Evolutionary conservation across 2,329 filamentous ascomycete species (phyloP), one percentile per base, ranked within the genome.

Genomic region (Metarhizium humberi): DNA sequence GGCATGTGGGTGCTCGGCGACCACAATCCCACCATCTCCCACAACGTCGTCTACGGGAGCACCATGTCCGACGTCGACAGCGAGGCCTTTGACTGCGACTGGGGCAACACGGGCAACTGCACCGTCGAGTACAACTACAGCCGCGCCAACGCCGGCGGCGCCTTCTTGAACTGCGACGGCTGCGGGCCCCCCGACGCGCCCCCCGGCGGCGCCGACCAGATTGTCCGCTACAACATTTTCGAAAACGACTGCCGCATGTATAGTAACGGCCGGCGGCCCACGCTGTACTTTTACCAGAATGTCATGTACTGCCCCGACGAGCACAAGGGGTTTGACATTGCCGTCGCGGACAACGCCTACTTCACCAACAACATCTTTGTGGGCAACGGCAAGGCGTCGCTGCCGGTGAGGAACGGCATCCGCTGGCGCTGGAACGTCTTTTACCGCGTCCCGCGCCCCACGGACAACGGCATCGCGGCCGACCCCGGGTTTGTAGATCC

Each of bases 331-430:
- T 63, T 64, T 50, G 54, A 63, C 20, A 48, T 64, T n/a, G 51
- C 51, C 6, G 53, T 64, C 2, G 61, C 62, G 1, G 40, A 47
- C 4, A 55, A 57, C 16, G 60, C 62, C 32, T 48, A 61, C 8
- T 54, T 64, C 16, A 60, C 51, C n/a, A 64, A 64, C 53, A 64
- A 64, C 52, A 64, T 64, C 53, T 61, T 62, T 51, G 62, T 64
- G 14, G 63, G 63, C 14, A 62, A 59, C 30, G 53, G 42, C 18
- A 55, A 61, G 32, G 60, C 63, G 4, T 49, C 53, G 11, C 56
- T 64, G 14, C 62, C 63, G 1, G 54, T 36, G 2, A 45, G 58
- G 7, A 54, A 50, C 18, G 57, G 55, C 5, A 59, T 64, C 50
- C 46, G 51, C 11, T 64, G 63, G 63, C 40, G 53, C 13, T 55